A percentile compares a stretch with the other conserved stretches of the same genome.
Evolutionary conservation across 192 early-diverging fungal genomes (phyloP).

Genomic region (Linnemannia hyalina): DNA sequence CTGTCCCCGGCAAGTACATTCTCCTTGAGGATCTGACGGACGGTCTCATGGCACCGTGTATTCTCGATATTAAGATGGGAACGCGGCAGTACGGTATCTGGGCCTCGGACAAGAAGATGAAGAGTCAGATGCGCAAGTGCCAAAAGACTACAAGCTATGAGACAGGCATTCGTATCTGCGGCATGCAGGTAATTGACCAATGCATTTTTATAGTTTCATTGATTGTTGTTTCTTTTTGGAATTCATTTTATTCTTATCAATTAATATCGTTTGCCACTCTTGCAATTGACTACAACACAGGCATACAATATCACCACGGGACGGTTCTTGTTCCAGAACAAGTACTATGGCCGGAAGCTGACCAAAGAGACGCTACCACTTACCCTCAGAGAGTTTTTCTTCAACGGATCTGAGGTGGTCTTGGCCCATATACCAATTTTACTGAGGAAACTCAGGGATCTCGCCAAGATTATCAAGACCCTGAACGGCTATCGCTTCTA

Average conservation of each 20-base stretch:
- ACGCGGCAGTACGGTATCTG: slow-evolving; percentile 96
- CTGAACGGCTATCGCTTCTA: slow-evolving; percentile 93
- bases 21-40: slow-evolving; percentile 95
- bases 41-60: slow-evolving; percentile 90
- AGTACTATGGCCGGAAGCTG: slow-evolving; percentile 94
- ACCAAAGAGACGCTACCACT: slow-evolving; percentile 83
- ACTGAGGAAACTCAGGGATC: slow-evolving; percentile 76
- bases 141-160: slow-evolving; percentile 91
- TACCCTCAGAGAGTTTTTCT: slow-evolving; percentile 84
- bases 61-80: slow-evolving; percentile 99
- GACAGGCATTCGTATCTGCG: slow-evolving; percentile 96
- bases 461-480: slow-evolving; percentile 81
- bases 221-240: slow-evolving; percentile 16
- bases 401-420: slow-evolving; percentile 84
- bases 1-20: slow-evolving; percentile 80
- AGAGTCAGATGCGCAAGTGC: slow-evolving; percentile 93
- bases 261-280: not conserved
- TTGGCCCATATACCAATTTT: slow-evolving; percentile 86
- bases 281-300: slow-evolving; percentile 53
- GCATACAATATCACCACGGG: slow-evolving; percentile 84
- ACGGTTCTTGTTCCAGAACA: slow-evolving; percentile 90
- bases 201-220: not conserved
- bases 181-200: slow-evolving; percentile 86
- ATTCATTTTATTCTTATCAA: slow-evolving; percentile 19
- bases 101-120: slow-evolving; percentile 83